A percentile compares a stretch with the other conserved stretches of the same genome.
These are phyloP conservation scores for Rhododendron vialii DNA, from an alignment of 148 eudicot genomes.

Conservation along the genomic window DNA sequence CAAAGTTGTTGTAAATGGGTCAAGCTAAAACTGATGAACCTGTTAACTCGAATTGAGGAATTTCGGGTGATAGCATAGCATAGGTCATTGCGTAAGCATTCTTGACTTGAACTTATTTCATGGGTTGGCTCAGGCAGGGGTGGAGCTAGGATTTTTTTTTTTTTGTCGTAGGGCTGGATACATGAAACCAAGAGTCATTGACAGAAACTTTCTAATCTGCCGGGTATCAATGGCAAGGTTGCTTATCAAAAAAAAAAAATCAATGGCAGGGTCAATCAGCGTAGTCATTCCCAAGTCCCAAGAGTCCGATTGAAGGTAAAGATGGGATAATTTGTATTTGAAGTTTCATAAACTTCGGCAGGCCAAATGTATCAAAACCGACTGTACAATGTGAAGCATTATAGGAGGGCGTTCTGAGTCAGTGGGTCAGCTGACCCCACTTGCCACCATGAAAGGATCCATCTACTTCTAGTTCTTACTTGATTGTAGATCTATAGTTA, in stretches of 20 bases:
- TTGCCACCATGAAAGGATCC: neutral
- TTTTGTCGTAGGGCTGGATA: neutral
- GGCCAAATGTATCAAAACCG: neutral
- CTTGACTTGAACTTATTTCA: slow-evolving; percentile 1
- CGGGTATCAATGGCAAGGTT: neutral
- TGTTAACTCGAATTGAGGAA: neutral
- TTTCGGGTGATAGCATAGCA: neutral
- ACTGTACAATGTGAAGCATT: neutral
- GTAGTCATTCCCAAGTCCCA: neutral
- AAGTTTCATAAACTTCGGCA: neutral
- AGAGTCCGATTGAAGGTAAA: neutral
- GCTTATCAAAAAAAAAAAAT: too few species aligned
- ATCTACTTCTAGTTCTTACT: neutral
- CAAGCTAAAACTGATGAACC: neutral
- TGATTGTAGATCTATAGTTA: neutral
- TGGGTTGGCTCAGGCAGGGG: neutral
- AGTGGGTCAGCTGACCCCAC: neutral
- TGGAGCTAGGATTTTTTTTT: neutral
- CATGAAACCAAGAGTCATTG: neutral
- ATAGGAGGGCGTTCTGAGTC: neutral
- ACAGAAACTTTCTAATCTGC: neutral
- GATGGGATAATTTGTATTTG: neutral
- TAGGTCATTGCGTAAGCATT: neutral
- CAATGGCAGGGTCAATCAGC: neutral
- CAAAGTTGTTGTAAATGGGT: neutral